Evolutionary conservation across 1,284 basidiomycete genomes (phyloP).

Genomic region (Austroboletus novae-zelandiae): DNA sequence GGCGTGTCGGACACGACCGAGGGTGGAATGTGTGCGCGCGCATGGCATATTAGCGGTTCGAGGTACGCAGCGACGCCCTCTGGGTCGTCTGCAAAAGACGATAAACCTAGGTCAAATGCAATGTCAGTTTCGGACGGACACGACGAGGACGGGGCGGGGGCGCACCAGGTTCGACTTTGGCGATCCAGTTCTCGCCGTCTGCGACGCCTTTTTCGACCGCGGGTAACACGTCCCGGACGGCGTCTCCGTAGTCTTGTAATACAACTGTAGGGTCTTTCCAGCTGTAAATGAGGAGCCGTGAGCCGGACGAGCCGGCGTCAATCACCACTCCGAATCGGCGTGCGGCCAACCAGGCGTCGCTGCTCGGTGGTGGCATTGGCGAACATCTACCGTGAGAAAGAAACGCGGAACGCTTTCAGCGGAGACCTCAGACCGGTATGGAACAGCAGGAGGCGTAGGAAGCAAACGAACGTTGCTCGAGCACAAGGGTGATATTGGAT

Average conservation of each 20-base stretch:
- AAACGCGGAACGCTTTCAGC: constrained; percentile 22
- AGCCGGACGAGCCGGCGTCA: constrained; percentile 97
- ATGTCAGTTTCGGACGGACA: too few species aligned
- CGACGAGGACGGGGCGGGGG: constrained; percentile 4
- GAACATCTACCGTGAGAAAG: constrained; percentile 27
- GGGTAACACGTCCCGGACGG: constrained; percentile 57
- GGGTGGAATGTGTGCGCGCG: constrained; percentile 80
- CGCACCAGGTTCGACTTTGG: constrained; percentile 92
- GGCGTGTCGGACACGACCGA: constrained; percentile 83
- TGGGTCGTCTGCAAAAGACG: constrained; percentile 73
- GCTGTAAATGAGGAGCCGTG: constrained; percentile 94
- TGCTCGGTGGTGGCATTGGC: constrained; percentile 71
- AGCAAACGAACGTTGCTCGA: constrained; percentile 3
- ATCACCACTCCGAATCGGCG: constrained; percentile 94
- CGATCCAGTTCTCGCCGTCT: constrained; percentile 80
- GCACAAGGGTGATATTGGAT: background rate
- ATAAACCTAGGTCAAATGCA: constrained; percentile 64
- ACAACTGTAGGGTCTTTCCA: constrained; percentile 82
- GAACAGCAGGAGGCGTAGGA: too few species aligned
- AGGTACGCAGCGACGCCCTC: constrained; percentile 76
- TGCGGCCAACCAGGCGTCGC: constrained; percentile 70
- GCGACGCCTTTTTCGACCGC: constrained; percentile 91
- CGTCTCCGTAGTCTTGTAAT: constrained; percentile 43
- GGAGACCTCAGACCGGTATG: constrained; percentile 18
- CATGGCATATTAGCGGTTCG: constrained; percentile 81